Evolutionary conservation across 257 asterid genomes (phyloP), one percentile per base, ranked within the genome.

Genomic region (Jaltomata sinuosa): DNA sequence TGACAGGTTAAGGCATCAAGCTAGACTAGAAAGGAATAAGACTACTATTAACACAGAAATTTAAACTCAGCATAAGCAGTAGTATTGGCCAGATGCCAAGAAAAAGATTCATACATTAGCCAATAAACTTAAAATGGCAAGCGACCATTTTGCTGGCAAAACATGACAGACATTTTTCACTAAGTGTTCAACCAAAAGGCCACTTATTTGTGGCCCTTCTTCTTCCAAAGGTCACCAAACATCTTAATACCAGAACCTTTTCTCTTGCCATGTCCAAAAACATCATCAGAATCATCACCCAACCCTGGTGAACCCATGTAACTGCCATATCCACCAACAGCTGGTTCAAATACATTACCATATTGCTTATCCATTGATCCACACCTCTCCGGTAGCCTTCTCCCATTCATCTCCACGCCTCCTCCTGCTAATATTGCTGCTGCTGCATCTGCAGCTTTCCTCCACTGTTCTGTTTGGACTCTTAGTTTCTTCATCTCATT

Each of bases 361-460:
- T 71, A 85, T 21, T 92, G 89, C 83, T 93, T 93, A 71, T 93
- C 98, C 99, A 94, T 96, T n/a, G 99, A 94, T 72, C 98, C 98
- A 87, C 97, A 94, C 88, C 99, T 91, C 86, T 94, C 98, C 0
- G 99, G 91, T 71, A 96, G 82, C 85, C 93, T 88, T 82, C 95
- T 90, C 21, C 93, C 96, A 1, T 86, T 90, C 88, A 86, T 89
- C 81, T 92, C 97, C 32, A 89, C 90, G 6, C 89, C 98, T 16
- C 90, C 98, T 19, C 94, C 98, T 0, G 98, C 93, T 79, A 97
- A 85, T 34, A 97, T 87, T 3, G 95, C 88, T 0, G 99, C 99
- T 15, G 99, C 99, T 18, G 98, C 98, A 87, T 96, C 98, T 1
- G 99, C 99, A 38, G 99, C 99, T 86, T 97, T 97, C 79, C 95